Evolutionary conservation across 371 early-diverging fungal species (phyloP).

Genomic region (Dipsacomyces acuminosporus): DNA sequence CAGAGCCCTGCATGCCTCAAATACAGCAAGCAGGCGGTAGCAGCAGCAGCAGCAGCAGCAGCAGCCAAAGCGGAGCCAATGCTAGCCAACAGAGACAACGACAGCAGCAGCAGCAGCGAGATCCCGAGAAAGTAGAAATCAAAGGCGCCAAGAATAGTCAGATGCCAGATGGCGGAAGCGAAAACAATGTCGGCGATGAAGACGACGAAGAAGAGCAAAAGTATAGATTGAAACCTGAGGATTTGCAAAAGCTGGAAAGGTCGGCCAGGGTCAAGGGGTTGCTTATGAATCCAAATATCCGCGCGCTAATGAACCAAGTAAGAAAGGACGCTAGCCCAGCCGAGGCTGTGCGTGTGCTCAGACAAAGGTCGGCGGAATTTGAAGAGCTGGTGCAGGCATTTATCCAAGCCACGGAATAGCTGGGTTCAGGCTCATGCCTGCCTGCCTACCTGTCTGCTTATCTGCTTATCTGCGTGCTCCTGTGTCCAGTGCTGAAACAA

Average conservation of each 20-base stretch:
- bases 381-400: conserved; percentile 37
- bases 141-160: too few species aligned
- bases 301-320: conserved; percentile 29
- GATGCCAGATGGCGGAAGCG: too few species aligned
- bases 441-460: too few species aligned
- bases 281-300: conserved; percentile 16
- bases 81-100: not conserved
- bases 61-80: not conserved
- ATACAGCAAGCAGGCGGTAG: not conserved
- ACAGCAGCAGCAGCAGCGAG: not conserved
- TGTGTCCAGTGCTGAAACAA: too few species aligned
- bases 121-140: too few species aligned
- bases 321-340: conserved; percentile 20
- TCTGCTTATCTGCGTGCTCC: too few species aligned
- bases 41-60: not conserved
- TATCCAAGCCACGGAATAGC: conserved; percentile 14
- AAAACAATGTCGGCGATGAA: not conserved
- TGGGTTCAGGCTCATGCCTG: too few species aligned
- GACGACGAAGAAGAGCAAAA: conserved; percentile 31
- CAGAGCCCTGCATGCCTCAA: conserved; percentile 21
- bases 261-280: conserved; percentile 12
- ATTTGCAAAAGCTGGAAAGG: conserved; percentile 18
- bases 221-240: conserved; percentile 19
- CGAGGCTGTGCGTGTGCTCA: conserved; percentile 35
- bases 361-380: conserved; percentile 36